A percentile compares a stretch with the other conserved stretches of the same genome.
phyloP scores from a whole-genome alignment of 2,329 filamentous ascomycete genomes.

The Paramyrothecium roridum region DNA sequence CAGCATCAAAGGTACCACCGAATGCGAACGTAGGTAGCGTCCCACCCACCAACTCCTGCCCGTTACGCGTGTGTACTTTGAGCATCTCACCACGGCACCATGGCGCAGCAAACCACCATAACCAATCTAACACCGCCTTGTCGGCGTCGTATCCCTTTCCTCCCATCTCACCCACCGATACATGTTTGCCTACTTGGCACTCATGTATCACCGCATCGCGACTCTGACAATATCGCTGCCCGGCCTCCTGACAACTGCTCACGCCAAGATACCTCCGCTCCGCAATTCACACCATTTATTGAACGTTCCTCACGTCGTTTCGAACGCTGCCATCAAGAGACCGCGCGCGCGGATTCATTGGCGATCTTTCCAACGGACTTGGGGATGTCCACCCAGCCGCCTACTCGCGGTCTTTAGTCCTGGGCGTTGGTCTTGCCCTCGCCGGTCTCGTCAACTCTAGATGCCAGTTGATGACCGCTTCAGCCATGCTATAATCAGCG shows the following conservation, averaged over 20 bases:
- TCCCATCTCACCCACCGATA: not conserved
- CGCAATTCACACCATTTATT: too few relatives aligned
- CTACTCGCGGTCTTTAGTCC: conserved; percentile 11
- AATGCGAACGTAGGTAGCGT: too few relatives aligned
- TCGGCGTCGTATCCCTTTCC: not conserved
- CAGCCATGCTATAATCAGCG: conserved; percentile 39
- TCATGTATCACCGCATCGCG: not conserved
- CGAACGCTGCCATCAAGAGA: not conserved
- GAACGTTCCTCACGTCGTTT: not conserved
- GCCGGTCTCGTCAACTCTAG: conserved; percentile 26
- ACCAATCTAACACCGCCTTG: not conserved
- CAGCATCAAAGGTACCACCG: too few relatives aligned
- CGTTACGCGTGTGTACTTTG: too few relatives aligned
- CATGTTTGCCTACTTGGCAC: not conserved
- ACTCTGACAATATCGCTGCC: not conserved
- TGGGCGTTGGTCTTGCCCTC: conserved; percentile 14
- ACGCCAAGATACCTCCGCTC: too few relatives aligned
- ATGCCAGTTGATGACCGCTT: conserved; percentile 32
- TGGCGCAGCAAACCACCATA: not conserved
- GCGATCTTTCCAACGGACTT: not conserved
- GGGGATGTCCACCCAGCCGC: conserved; percentile 5
- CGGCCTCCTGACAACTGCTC: too few relatives aligned
- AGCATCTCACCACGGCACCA: not conserved
- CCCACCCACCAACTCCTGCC: too few relatives aligned
- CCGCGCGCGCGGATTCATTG: not conserved